Evolutionary conservation across 306 rosid genomes (phyloP).

Genomic region (Quercus robur): DNA sequence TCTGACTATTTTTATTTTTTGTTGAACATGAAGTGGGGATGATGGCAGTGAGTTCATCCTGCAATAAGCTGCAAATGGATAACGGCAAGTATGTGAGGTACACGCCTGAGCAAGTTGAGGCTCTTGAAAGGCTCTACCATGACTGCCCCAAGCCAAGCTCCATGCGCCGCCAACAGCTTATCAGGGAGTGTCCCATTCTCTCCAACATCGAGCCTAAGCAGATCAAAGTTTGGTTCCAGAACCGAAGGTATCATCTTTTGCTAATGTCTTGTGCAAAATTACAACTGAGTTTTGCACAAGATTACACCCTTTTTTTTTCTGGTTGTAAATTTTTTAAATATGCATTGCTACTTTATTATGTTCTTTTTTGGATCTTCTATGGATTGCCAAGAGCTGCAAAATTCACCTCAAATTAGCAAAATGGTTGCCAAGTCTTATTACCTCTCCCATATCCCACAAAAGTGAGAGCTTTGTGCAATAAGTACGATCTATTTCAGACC

Average conservation of each 20-base stretch:
- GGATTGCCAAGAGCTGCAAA: neutral
- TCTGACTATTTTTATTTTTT: neutral
- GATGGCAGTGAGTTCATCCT: conserved; percentile 72
- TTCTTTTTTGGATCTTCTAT: neutral
- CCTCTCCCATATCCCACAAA: no score
- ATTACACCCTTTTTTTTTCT: no score
- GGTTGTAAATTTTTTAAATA: neutral
- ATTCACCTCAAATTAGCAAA: neutral
- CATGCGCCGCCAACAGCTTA: conserved; percentile 93
- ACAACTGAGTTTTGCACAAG: neutral
- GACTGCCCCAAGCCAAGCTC: conserved; percentile 98
- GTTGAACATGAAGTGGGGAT: conserved; percentile 30
- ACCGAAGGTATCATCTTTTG: conserved; percentile 55
- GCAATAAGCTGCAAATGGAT: conserved; percentile 71
- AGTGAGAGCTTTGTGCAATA: no score
- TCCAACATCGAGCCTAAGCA: conserved; percentile 93
- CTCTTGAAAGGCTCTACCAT: conserved; percentile 87
- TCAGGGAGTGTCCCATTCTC: conserved; percentile 94
- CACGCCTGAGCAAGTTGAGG: conserved; percentile 98
- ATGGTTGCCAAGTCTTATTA: neutral
- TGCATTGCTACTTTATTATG: neutral
- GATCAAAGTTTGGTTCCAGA: conserved; percentile 99
- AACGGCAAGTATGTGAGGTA: conserved; percentile 97
- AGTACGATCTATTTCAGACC: no score
- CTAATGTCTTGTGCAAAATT: neutral